Percentiles rank a stretch among this genome's conserved stretches.
phyloP scores from a whole-genome alignment of 805 yeast genomes.

The Candida loeiensis region DNA sequence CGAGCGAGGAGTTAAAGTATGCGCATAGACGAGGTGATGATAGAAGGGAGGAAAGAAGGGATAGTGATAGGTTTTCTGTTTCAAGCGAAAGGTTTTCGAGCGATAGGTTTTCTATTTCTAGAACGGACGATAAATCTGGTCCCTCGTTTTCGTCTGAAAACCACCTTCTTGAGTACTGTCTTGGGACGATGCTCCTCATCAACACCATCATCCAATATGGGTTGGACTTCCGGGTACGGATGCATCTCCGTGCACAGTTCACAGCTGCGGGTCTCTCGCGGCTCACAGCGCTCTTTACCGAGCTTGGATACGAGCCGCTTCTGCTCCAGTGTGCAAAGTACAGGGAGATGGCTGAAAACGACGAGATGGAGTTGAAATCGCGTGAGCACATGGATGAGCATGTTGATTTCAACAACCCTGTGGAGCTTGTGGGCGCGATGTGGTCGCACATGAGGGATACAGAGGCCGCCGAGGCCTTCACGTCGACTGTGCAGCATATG shows the following conservation, averaged over 20 bases:
- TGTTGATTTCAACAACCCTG: slow-evolving; percentile 66
- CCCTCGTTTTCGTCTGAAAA: slow-evolving; percentile 47
- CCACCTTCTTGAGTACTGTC: slow-evolving; percentile 65
- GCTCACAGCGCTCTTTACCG: slow-evolving; percentile 18
- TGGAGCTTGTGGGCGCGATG: slow-evolving; percentile 58
- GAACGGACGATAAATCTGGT: too few species aligned
- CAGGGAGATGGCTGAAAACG: slow-evolving; percentile 52
- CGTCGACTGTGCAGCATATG: slow-evolving; percentile 65
- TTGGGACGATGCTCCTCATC: slow-evolving; percentile 66
- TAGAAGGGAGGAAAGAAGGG: too few species aligned
- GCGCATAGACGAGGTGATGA: slow-evolving; percentile 30
- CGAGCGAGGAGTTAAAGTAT: slow-evolving; percentile 72
- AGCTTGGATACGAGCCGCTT: slow-evolving; percentile 54
- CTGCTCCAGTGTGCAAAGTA: slow-evolving; percentile 65
- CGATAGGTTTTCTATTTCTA: too few species aligned
- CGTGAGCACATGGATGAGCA: slow-evolving; percentile 35
- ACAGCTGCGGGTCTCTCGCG: slow-evolving; percentile 22
- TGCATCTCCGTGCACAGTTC: slow-evolving; percentile 52
- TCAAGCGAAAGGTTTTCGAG: too few species aligned
- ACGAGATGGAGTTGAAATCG: slow-evolving; percentile 43
- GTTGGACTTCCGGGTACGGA: slow-evolving; percentile 43
- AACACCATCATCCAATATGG: slow-evolving; percentile 57
- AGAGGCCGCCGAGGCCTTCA: slow-evolving; percentile 55
- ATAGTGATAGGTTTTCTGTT: too few species aligned
- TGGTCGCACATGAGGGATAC: slow-evolving; percentile 57